Conservation (phyloP, 805 yeast species). For the Myxozyma geophila region DNA sequence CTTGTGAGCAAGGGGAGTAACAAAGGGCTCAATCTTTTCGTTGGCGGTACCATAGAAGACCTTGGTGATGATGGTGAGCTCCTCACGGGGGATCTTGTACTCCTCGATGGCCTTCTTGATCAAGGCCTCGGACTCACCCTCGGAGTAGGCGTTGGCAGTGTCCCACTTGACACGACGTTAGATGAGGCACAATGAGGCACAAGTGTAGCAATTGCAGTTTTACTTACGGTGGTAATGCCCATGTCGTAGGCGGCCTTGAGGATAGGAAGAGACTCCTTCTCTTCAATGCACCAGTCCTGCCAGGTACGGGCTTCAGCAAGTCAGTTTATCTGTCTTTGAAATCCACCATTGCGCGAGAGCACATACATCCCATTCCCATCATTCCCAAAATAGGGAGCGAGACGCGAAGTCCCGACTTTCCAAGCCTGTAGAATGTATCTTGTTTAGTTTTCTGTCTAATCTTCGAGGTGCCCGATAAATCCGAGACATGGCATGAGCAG, state of each 20-base stretch:
- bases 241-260: slow-evolving; percentile 40
- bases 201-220: neutral
- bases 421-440: slow-evolving; percentile 9
- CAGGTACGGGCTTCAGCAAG: slow-evolving; percentile 11
- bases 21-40: slow-evolving; percentile 20
- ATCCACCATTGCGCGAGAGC: too few relatives aligned
- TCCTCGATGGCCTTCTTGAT: slow-evolving; percentile 59
- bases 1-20: slow-evolving; percentile 16
- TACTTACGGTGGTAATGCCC: slow-evolving; percentile 47
- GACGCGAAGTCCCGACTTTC: slow-evolving; percentile 28
- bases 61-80: slow-evolving; percentile 60
- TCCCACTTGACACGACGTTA: slow-evolving; percentile 44
- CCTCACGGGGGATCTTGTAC: slow-evolving; percentile 57
- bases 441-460: neutral
- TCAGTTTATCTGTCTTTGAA: neutral
- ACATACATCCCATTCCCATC: slow-evolving; percentile 24
- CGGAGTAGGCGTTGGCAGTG: slow-evolving; percentile 52
- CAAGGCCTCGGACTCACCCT: slow-evolving; percentile 50
- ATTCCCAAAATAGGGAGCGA: slow-evolving; percentile 26
- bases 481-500: neutral
- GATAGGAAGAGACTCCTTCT: slow-evolving; percentile 28
- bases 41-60: slow-evolving; percentile 36
- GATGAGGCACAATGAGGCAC: neutral
- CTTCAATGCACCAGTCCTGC: slow-evolving; percentile 25
- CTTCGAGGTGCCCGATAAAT: neutral